Evolutionary conservation across 2,329 filamentous ascomycete species (phyloP), one percentile per base, ranked within the genome.

Genomic region (Ilyonectria mors-panacis): DNA sequence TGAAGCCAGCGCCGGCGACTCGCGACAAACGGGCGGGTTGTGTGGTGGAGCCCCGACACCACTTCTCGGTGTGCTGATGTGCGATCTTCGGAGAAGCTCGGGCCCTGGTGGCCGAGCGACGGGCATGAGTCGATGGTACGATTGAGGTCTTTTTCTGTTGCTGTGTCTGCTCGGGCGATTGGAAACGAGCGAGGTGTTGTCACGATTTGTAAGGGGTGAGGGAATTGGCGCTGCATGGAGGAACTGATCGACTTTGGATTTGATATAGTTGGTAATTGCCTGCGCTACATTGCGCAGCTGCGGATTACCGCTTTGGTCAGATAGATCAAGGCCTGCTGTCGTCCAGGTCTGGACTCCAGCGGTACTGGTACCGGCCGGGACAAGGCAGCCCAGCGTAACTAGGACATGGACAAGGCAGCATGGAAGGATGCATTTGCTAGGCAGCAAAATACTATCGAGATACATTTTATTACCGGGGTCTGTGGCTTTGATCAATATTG

Each of bases 61-160:
- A 53, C 48, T 19, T 37, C 57, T 61, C 63, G 63, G 63, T 61
- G 63, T 65, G 56, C 48, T 56, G 33, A 42, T 54, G 35, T 21
- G 51, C 56, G 62, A 59, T 54, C 35, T 55, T 35, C 57, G 56
- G 33, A 50, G 42, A 44, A 61, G 51, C 57, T 65, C 63, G 63
- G 57, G 57, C 42, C 63, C 33, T 60, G 26, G 21, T 60, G 26
- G 21, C 45, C 54, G 61, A 59, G 47, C 30, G 26, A 59, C 47
- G 48, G 54, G 55, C 26, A 51, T 54, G 37, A 44, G 51, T 61
- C 39, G 28, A 57, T 65, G 63, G 51, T 61, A 65, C 63, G 57
- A 65, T 60, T 59, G 55, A 45, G 33, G 33, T 53, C n/a, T 23
- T 23, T n/a, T 59, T 28, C 13, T 4, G 23, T 33, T 37, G 12